Base-by-base conservation (phyloP, 2,329 filamentous ascomycete species). In the Didymosphaeria variabile region DNA sequence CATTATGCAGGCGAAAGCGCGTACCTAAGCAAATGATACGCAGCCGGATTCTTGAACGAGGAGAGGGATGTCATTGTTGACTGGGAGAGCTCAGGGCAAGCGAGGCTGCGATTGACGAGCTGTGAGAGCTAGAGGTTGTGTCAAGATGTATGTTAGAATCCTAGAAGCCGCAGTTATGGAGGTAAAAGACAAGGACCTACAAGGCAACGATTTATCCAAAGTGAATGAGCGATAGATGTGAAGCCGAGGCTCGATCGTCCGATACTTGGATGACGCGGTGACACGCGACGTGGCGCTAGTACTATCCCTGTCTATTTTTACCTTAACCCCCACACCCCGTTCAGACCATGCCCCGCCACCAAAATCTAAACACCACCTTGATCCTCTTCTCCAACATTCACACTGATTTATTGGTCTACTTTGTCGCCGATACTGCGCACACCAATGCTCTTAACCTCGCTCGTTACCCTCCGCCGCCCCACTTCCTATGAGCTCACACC, bases 11-110 rank as follows among this genome's bases (percentile, higher is more conserved):
- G 19, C 21, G 13, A 38, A 29, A 21, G 34, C 38, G 5, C 38
- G 15, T 84, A 92, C 89, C 88, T 88, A 63, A 94, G 81, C 62
- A 94, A 86, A 77, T 94, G 92, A 79, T 93, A 94, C 15, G 90
- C 90, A 50, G 87, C 90, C 51, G 86, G 85, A 23, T 88, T 88
- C 60, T 86, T 85, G 59, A 92, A 77, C 4, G 77, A 72, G 36
- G 75, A 70, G 17, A 86, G 79, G 21, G 86, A 84, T 7, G 79
- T 73, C 80, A 82, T 82, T 53, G 29, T 49, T 32, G 29, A 36
- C 15, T 32, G 10, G 17, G 19, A 15, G 21, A 23, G 46, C 34
- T 52, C 23, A 38, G 17, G 34, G 34, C 21, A 40, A 10, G 46
- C 17, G 46, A 23, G 32, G 19, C 42, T 12, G 42, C 10, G n/a